Base-by-base conservation (phyloP, 1,284 basidiomycete species). In the Chiua sp. region DNA sequence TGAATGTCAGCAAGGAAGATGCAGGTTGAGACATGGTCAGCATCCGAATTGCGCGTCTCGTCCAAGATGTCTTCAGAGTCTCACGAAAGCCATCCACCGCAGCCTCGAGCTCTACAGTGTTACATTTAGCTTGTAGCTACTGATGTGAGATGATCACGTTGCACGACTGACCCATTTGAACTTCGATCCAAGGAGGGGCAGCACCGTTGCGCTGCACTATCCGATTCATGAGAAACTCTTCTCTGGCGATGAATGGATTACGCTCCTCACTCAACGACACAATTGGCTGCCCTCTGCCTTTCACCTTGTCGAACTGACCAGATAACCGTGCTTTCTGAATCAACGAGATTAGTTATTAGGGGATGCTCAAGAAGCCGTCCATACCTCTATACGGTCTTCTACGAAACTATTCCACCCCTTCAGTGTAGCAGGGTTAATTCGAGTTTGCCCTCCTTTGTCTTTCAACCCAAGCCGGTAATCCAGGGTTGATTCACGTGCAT, bases 151-250 rank as follows among this genome's bases (percentile, higher is more conserved):
- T 33, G 22, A 32, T n/a, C n/a, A n/a, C n/a, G n/a, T n/a, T n/a
- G 20, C 35, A 35, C 8, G 66, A 52, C 82, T 55, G 60, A 87
- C 89, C 88, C 60, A 81, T 79, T 74, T 96, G 94, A 37, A 95
- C 69, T 74, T 96, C 94, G 5, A 97, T 90, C 93, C 93, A 97
- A 4, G 93, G 91, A n/a, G 94, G 95, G 1, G 88, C 85, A 3
- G 91, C 92, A 18, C 92, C 93, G 68, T 95, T 92, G 44, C 87
- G 80, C 68, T 94, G 90, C 22, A 97, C 85, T 59, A 96, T 94
- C 16, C 94, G 85, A 69, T 96, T 96, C 90, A 96, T 90, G 54
- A 96, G 78, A 65, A 90, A 92, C 71, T 94, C 88, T 68, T 88
- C 87, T n/a, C 87, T 79, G 28, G 80, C 83, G 59, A 94, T 87